phyloP scores from a whole-genome alignment of 2,329 filamentous ascomycete genomes.

The Dothistroma pini region DNA sequence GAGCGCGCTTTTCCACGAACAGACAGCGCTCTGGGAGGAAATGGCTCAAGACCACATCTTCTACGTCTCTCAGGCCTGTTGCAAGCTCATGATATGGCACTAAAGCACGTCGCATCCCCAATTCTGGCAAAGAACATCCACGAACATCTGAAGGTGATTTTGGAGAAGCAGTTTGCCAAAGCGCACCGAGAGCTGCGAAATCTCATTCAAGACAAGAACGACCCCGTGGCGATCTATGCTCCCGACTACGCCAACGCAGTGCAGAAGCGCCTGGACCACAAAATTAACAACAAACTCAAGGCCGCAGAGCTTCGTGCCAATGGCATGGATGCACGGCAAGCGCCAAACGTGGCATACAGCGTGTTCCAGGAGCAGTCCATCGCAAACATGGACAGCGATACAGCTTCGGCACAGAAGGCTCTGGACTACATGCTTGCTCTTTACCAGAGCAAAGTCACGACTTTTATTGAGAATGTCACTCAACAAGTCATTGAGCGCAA shows the following conservation, averaged over 20 bases:
- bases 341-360: background rate
- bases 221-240: conserved; percentile 39
- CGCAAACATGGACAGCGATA: conserved; percentile 33
- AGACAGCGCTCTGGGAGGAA: conserved; percentile 53
- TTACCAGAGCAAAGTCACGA: conserved; percentile 39
- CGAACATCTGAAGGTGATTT: conserved; percentile 40
- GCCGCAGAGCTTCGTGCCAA: background rate
- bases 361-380: conserved; percentile 7
- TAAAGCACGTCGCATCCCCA: conserved; percentile 30
- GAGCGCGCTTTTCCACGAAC: conserved; percentile 57
- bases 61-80: conserved; percentile 34
- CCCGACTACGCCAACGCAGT: conserved; percentile 38
- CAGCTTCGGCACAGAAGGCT: conserved; percentile 35
- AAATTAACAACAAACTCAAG: conserved; percentile 17
- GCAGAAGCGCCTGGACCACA: conserved; percentile 27
- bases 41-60: conserved; percentile 40
- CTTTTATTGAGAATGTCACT: conserved; percentile 36
- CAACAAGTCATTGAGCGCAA: conserved; percentile 41
- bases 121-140: conserved; percentile 40
- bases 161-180: conserved; percentile 37
- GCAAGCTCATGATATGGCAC: conserved; percentile 37
- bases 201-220: conserved; percentile 46
- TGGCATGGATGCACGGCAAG: background rate
- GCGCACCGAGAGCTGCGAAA: conserved; percentile 44
- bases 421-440: conserved; percentile 37